Evolutionary conservation across 2,329 filamentous ascomycete species (phyloP), one percentile per base, ranked within the genome.

Genomic region (Aspergillaceae sp.): DNA sequence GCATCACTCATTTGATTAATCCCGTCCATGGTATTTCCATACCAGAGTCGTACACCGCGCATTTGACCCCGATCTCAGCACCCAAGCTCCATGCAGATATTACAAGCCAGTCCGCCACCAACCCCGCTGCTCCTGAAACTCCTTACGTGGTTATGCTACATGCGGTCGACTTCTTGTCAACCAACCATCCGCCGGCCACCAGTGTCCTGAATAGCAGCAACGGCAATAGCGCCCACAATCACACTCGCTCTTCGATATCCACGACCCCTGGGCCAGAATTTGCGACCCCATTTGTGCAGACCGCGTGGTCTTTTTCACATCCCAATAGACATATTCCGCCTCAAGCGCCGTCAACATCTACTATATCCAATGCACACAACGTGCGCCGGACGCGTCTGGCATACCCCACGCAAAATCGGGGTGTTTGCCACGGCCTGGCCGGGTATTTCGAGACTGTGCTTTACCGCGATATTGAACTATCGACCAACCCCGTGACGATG

Each of bases 391-490:
- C 84, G 55, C 82, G 84, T 44, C 70, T 91, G 42, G 82, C 79
- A 0, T 98, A 96, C 67, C 82, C 85, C 2, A 86, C 87, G 55
- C 77, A 80, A 42, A 78, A 87, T 49, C 78, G 87, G 28, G 91
- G 91, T 33, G 84, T 92, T 5, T 86, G 90, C 33, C 92, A 98
- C 64, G 92, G 92, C 2, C 69, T 98, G 37, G 92, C 83, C 0
- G 92, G 91, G 0, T 98, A 96, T 66, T 98, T 98, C 64, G 92
- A 98, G 70, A 88, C 89, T 0, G 87, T 94, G n/a, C 76, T 98
- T 19, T 98, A 97, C 63, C 76, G 71, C 1, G 82, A 80, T 56
- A 80, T 96, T 4, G 91, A 97, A 71, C 77, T 98, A 49, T 94
- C 88, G 60, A 98, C 86, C 3, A 85, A 95, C 59, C 94, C 92